Evolutionary conservation across 1,139 yeast species (phyloP), one percentile per base, ranked within the genome.

Genomic region (Wickerhamiella pararugosa): DNA sequence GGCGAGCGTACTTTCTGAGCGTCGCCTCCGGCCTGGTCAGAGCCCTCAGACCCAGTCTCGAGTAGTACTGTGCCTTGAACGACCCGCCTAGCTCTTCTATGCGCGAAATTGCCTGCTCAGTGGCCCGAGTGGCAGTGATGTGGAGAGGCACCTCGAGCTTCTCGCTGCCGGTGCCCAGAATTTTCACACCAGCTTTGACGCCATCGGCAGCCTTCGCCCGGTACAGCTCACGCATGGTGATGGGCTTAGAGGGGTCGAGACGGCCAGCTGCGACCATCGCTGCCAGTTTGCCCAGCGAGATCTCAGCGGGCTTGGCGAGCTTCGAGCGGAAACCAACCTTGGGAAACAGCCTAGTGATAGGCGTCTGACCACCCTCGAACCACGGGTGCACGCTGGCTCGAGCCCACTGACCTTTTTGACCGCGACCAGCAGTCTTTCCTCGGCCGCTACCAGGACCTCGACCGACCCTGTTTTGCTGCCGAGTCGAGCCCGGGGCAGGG

Each of bases 361-460:
- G 97, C 1, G 98, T 90, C 61, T 90, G 99, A 57, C 98, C 98
- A 73, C 99, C 99, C 67, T 90, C 98, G 60, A 87, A 83, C 90
- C 94, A 84, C 49, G 80, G 75, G 46, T 87, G 90, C 25, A 87
- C 92, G 42, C 78, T 75, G 32, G 90, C 83, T 64, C 97, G 75
- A 9, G 97, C 96, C 65, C 87, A 87, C 61, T 90, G 98, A 75
- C 99, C 99, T 65, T 87, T 92, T 58, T 84, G 95, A 68, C 99
- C 99, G 60, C 98, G 74, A 40, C 95, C 94, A 3, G 97, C 76
- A 1, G 97, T 90, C 63, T 87, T 86, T 66, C 99, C 70, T 41
- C 62, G 53, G 21, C 94, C 94, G 37, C 94, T 79, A 30, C 94
- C 90, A 32, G 95, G 94, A 64, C 98, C 98, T 66, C 99, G 77